phyloP scores from a whole-genome alignment of 2,329 filamentous ascomycete genomes.

The Fusarium sp. region DNA sequence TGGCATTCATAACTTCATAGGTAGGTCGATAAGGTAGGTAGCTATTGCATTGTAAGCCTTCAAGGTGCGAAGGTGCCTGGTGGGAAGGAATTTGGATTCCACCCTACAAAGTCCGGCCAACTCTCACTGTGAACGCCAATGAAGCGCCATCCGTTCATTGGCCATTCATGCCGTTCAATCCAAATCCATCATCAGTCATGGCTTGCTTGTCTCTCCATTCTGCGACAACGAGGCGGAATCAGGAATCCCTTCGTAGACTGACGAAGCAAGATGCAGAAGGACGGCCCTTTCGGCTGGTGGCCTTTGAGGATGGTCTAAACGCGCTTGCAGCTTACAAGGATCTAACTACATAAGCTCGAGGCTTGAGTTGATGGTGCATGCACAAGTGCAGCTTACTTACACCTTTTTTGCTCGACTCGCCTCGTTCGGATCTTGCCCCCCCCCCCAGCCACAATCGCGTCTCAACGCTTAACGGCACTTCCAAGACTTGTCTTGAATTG shows the following conservation, averaged over 20 bases:
- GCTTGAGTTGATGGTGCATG: constrained; percentile 26
- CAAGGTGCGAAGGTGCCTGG: constrained; percentile 8
- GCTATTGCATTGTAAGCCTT: constrained; percentile 1
- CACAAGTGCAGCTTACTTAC: constrained; percentile 1
- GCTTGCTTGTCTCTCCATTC: constrained; percentile 2
- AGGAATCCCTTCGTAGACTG: constrained; percentile 6
- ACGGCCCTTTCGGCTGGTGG: constrained; percentile 19
- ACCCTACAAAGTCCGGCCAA: constrained; percentile 35
- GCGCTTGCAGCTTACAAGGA: constrained; percentile 18
- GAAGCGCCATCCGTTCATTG: constrained; percentile 26
- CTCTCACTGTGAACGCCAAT: constrained; percentile 33
- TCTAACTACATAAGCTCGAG: constrained; percentile 16
- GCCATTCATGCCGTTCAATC: neutral
- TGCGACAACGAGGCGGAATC: constrained; percentile 24
- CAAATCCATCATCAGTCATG: constrained; percentile 2
- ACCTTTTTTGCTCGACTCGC: constrained; percentile 10
- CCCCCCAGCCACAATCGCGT: constrained; percentile 1
- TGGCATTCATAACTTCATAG: neutral
- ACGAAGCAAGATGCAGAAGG: constrained; percentile 9
- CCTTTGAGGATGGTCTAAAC: constrained; percentile 19
- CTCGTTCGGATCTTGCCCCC: constrained; percentile 8
- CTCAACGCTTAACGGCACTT: constrained; percentile 4
- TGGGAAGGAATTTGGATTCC: constrained; percentile 29
- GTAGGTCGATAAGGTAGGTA: too few relatives aligned
- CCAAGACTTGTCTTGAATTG: constrained; percentile 4